Evolutionary conservation across 1,284 basidiomycete genomes (phyloP), one percentile per base, ranked within the genome.

Genomic region (Heterobasidion occidentale): DNA sequence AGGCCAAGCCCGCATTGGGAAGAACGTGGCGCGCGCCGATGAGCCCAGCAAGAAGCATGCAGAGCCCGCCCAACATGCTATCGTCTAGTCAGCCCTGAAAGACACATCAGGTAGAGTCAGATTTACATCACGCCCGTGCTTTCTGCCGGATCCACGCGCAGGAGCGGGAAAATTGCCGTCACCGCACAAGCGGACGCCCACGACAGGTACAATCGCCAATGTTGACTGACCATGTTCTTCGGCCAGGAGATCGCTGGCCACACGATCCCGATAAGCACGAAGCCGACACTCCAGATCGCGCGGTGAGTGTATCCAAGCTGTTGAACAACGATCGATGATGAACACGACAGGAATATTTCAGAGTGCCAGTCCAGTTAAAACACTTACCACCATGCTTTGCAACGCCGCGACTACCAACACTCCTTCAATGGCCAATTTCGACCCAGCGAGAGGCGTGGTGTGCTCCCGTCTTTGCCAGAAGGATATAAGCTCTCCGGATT

Each of bases 81-180:
- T 49, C 14, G 12, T 27, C n/a, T 49, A 15, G 47, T 49, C n/a
- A 35, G 15, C 12, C 19, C 36, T 27, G 27, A 27, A 27, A 27
- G 4, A 27, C 27, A 27, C 5, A 36, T 12, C n/a, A 48, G 2
- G 45, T 35, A 33, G 17, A 14, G 15, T 54, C 35, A 34, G 11
- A 72, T 82, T 64, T 60, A 90, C 89, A 92, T 83, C 8, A 75
- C 64, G 0, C 65, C 36, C 42, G 88, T 56, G 60, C 74, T 86
- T 68, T 94, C 92, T 15, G 76, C 73, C 66, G 92, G 91, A 60
- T 94, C 84, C 2, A 92, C 85, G 15, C 80, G 74, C 34, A 90
- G 72, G 33, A 90, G 65, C 0, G 90, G 90, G 61, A 94, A 94
- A 1, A 89, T 61, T 0, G 78, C 82, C 0, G 79, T 83, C 9